Conservation (phyloP, 345 rosid genomes). For the Conringia planisiliqua region DNA sequence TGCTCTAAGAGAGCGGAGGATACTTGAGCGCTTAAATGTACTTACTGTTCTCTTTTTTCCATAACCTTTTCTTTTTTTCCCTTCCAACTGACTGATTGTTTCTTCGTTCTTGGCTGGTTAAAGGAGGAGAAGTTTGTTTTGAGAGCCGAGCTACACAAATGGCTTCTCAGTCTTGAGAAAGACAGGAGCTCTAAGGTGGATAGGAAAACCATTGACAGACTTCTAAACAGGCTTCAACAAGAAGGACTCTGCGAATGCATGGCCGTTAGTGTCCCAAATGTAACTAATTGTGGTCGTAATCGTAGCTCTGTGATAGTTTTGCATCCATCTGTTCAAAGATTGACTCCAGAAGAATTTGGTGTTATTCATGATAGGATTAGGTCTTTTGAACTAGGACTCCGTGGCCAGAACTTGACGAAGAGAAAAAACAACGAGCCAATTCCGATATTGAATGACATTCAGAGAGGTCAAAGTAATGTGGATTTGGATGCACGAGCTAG, state of each 20-base stretch:
- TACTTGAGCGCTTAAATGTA: constrained; percentile 74
- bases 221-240: constrained; percentile 72
- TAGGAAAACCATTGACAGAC: constrained; percentile 75
- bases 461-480: constrained; percentile 50
- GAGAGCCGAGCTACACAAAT: constrained; percentile 70
- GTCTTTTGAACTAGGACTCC: constrained; percentile 72
- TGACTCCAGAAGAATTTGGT: constrained; percentile 53
- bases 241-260: constrained; percentile 75
- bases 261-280: constrained; percentile 60
- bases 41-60: constrained; percentile 7
- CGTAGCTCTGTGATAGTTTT: constrained; percentile 64
- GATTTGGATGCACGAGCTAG: constrained; percentile 47
- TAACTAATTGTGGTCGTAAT: constrained; percentile 69
- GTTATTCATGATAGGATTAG: constrained; percentile 75
- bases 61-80: neutral
- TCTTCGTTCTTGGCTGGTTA: constrained; percentile 26
- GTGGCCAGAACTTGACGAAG: constrained; percentile 56
- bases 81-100: constrained; percentile 5
- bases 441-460: constrained; percentile 68
- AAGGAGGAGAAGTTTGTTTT: constrained; percentile 78
- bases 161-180: constrained; percentile 82
- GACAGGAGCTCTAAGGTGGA: constrained; percentile 70
- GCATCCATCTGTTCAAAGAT: constrained; percentile 66
- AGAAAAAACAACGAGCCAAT: constrained; percentile 49
- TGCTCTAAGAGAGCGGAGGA: constrained; percentile 76